Evolutionary conservation across 306 rosid species (phyloP).

Genomic region (Vigna angularis): DNA sequence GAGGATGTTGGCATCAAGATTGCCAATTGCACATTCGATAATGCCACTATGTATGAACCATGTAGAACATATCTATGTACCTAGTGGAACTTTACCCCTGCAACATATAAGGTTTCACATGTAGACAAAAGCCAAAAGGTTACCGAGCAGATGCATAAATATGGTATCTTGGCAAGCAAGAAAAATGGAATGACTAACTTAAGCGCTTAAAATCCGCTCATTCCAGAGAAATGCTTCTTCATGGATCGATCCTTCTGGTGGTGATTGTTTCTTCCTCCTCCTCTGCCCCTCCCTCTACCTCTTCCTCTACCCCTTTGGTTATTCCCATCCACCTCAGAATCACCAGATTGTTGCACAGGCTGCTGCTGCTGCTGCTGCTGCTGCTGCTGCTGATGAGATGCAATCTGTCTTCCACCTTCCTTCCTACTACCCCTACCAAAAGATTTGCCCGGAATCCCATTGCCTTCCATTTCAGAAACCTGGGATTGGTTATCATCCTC

Average conservation of each 20-base stretch:
- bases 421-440: conserved; percentile 60
- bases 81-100: conserved; percentile 25
- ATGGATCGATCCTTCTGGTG: conserved; percentile 85
- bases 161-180: conserved; percentile 35
- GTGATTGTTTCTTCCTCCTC: conserved; percentile 71
- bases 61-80: conserved; percentile 27
- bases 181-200: conserved; percentile 7
- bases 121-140: conserved; percentile 7
- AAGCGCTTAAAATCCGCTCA: conserved; percentile 63
- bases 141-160: conserved; percentile 12
- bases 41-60: neutral
- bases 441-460: conserved; percentile 50
- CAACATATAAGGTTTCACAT: conserved; percentile 5
- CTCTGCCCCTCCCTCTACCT: conserved; percentile 59
- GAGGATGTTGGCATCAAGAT: conserved; percentile 12
- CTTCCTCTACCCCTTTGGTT: conserved; percentile 64
- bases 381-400: conserved; percentile 22
- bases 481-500: conserved; percentile 54
- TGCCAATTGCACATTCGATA: conserved; percentile 13
- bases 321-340: conserved; percentile 48
- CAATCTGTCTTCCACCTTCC: conserved; percentile 49
- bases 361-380: conserved; percentile 30
- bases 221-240: conserved; percentile 88
- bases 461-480: conserved; percentile 58
- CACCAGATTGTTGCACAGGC: conserved; percentile 54